Evolutionary conservation across 805 yeast species (phyloP).

Genomic region (Starmerella roubikii): DNA sequence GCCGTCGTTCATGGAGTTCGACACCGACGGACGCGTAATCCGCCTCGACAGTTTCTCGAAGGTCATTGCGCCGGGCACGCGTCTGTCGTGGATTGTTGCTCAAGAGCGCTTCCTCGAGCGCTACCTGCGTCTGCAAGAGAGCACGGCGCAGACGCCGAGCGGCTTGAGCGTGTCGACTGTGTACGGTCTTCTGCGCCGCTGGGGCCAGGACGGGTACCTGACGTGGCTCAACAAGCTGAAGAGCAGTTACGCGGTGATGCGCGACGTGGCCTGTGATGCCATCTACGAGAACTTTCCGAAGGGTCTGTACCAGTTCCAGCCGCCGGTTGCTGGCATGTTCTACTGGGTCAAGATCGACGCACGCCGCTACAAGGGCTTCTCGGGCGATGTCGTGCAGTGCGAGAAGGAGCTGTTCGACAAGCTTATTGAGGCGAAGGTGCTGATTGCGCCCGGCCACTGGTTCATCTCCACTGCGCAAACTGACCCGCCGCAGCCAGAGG

Average conservation of each 20-base stretch:
- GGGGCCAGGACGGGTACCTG: conserved; percentile 84
- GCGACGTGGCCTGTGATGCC: conserved; percentile 76
- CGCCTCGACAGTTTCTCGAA: conserved; percentile 85
- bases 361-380: conserved; percentile 35
- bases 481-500: conserved; percentile 27
- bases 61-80: conserved; percentile 80
- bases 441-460: conserved; percentile 33
- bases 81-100: conserved; percentile 83
- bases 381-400: conserved; percentile 21
- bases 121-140: conserved; percentile 61
- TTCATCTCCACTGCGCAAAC: conserved; percentile 24
- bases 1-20: conserved; percentile 61
- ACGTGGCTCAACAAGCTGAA: conserved; percentile 75
- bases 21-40: conserved; percentile 77
- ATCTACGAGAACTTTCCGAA: conserved; percentile 45
- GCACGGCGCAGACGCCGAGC: conserved; percentile 62
- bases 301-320: conserved; percentile 24
- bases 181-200: conserved; percentile 56
- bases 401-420: conserved; percentile 27
- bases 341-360: conserved; percentile 42
- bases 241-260: conserved; percentile 66
- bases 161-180: conserved; percentile 67
- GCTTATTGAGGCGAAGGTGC: conserved; percentile 26
- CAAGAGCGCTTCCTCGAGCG: conserved; percentile 52
- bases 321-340: conserved; percentile 43